A percentile compares a stretch with the other conserved stretches of the same genome.
Evolutionary conservation across 352 stramenopile genomes (phyloP).

Genomic region (Phytophthora crassamura): DNA sequence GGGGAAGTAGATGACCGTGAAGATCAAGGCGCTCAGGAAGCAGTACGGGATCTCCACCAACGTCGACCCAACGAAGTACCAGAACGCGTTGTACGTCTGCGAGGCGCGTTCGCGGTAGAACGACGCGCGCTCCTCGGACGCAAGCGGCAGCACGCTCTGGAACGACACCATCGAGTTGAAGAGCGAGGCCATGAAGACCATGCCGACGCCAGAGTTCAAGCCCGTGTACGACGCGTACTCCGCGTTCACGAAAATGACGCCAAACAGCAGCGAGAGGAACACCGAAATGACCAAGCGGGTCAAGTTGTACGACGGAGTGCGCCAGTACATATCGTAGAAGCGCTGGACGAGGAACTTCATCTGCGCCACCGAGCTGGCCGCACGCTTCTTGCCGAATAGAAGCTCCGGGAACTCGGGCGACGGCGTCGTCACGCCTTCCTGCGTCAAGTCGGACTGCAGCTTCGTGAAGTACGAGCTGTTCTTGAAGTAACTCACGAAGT

Average conservation of each 20-base stretch:
- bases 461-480: slow-evolving; percentile 12
- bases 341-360: slow-evolving; percentile 24
- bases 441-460: too few species aligned
- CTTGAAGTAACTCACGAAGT: slow-evolving; percentile 27
- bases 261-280: slow-evolving; percentile 76
- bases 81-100: slow-evolving; percentile 89
- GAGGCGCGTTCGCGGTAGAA: slow-evolving; percentile 90
- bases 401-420: slow-evolving; percentile 25
- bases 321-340: slow-evolving; percentile 49
- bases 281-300: too few species aligned
- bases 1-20: slow-evolving; percentile 13
- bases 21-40: slow-evolving; percentile 5
- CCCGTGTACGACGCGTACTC: slow-evolving; percentile 38
- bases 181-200: slow-evolving; percentile 73
- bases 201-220: slow-evolving; percentile 49
- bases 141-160: slow-evolving; percentile 65
- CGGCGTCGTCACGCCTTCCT: slow-evolving; percentile 26
- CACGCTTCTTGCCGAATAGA: slow-evolving; percentile 37
- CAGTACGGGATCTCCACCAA: slow-evolving; percentile 76
- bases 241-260: slow-evolving; percentile 49
- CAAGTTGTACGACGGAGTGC: slow-evolving; percentile 73
- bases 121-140: slow-evolving; percentile 64
- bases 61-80: slow-evolving; percentile 80
- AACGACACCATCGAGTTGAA: slow-evolving; percentile 67
- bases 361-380: slow-evolving; percentile 24